phyloP scores from a whole-genome alignment of 208 protist genomes.

The Leishmania martiniquensis region DNA sequence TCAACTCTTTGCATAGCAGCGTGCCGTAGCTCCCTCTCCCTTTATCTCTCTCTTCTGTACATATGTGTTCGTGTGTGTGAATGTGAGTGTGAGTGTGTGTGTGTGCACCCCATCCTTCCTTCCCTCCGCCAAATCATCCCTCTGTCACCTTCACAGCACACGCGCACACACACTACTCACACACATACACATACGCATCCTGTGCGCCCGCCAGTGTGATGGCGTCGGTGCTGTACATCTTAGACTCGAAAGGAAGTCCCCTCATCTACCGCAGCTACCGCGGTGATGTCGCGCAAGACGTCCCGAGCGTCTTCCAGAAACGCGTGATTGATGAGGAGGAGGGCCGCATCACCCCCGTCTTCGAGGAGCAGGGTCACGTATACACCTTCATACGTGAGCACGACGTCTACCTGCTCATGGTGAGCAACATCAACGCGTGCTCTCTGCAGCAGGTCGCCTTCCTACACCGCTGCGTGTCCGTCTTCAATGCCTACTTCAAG shows the following conservation, averaged over 20 bases:
- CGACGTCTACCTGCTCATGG: constrained; percentile 95
- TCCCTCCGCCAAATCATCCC: too few species aligned
- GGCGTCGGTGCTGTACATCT: constrained; percentile 94
- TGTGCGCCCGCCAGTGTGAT: constrained; percentile 30
- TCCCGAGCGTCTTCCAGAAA: constrained; percentile 84
- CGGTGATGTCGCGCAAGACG: constrained; percentile 93
- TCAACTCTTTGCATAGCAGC: too few species aligned
- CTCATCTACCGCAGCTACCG: constrained; percentile 97
- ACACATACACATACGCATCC: neutral
- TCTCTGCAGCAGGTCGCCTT: constrained; percentile 95
- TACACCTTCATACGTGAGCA: constrained; percentile 97
- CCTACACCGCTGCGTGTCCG: constrained; percentile 90
- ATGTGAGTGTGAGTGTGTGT: too few species aligned
- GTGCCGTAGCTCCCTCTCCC: too few species aligned
- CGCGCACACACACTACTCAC: neutral
- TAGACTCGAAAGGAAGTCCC: constrained; percentile 95
- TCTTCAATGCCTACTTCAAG: constrained; percentile 96
- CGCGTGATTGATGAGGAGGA: constrained; percentile 96
- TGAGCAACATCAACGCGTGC: constrained; percentile 96
- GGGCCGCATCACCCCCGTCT: constrained; percentile 89
- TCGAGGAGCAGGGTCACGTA: constrained; percentile 92
- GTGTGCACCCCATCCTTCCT: too few species aligned
- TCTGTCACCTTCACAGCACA: too few species aligned
- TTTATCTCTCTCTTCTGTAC: too few species aligned
- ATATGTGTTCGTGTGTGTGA: too few species aligned